A percentile compares a stretch with the other conserved stretches of the same genome.
Conservation (phyloP, 768 basidiomycete species). For the Xerocomellus amylosporus region DNA sequence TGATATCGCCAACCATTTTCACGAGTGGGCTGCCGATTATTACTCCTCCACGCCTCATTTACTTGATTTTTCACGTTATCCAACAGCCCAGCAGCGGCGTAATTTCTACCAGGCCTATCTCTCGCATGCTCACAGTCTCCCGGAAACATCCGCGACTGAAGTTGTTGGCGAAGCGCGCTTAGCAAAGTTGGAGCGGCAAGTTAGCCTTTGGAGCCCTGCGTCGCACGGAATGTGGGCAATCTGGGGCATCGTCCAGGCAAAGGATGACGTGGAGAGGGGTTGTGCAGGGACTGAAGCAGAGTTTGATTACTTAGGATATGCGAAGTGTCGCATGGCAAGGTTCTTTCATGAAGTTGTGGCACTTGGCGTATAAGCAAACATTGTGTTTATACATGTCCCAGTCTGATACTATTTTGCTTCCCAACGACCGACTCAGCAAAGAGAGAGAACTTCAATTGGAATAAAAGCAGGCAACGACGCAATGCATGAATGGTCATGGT, state of each 20-base stretch:
- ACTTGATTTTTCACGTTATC: conserved; percentile 65
- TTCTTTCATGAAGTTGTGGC: conserved; percentile 56
- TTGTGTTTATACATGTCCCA: not conserved
- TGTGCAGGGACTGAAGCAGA: conserved; percentile 53
- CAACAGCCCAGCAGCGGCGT: conserved; percentile 63
- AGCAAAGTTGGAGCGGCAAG: conserved; percentile 68
- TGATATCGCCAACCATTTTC: conserved; percentile 96
- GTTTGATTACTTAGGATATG: conserved; percentile 89
- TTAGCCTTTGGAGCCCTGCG: conserved; percentile 84
- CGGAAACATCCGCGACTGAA: conserved; percentile 23
- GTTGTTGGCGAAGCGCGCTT: conserved; percentile 42
- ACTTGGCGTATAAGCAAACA: conserved; percentile 36
- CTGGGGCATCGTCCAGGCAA: conserved; percentile 92
- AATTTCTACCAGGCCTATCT: conserved; percentile 90
- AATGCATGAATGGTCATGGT: conserved; percentile 36
- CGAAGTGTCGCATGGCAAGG: conserved; percentile 59
- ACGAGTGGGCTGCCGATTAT: conserved; percentile 96
- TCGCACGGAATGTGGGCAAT: conserved; percentile 91
- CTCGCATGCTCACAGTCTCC: conserved; percentile 40
- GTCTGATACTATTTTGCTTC: not conserved
- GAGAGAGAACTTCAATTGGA: conserved; percentile 39
- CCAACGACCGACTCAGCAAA: not conserved
- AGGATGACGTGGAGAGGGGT: conserved; percentile 62
- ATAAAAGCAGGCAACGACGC: conserved; percentile 43
- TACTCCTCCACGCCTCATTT: conserved; percentile 66